These are phyloP conservation scores for Geotrichum carabidarum DNA, from an alignment of 1,139 yeast genomes.

Conservation along the genomic window DNA sequence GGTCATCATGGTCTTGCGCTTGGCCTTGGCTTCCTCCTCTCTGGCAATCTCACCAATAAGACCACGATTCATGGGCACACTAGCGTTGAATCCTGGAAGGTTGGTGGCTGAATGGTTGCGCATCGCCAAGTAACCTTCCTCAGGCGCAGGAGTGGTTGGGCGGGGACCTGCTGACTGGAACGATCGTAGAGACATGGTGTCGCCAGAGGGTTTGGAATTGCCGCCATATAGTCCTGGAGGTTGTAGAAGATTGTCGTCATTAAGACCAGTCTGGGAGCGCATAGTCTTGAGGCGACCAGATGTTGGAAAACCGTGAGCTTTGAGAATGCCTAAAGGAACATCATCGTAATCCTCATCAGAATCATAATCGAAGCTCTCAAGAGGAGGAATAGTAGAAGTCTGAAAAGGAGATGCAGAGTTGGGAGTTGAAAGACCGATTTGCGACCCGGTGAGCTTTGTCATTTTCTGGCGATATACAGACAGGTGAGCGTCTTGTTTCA, in stretches of 20 bases:
- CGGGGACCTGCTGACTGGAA: constrained; percentile 14
- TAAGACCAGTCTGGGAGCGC: constrained; percentile 25
- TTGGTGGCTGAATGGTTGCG: constrained; percentile 21
- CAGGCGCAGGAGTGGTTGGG: constrained; percentile 13
- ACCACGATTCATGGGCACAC: constrained; percentile 34
- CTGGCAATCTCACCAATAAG: constrained; percentile 40
- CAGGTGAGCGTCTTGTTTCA: constrained; percentile 41
- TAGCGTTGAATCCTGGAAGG: constrained; percentile 27
- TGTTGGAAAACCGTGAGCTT: constrained; percentile 42
- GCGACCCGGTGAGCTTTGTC: constrained; percentile 40
- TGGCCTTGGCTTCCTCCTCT: constrained; percentile 38
- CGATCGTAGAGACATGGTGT: constrained; percentile 21
- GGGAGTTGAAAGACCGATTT: constrained; percentile 22
- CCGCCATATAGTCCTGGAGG: constrained; percentile 9
- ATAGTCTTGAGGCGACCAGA: constrained; percentile 22
- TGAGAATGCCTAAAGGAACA: constrained; percentile 40
- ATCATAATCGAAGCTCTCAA: constrained; percentile 17
- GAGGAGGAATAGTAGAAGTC: constrained; percentile 21
- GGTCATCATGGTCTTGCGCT: constrained; percentile 28
- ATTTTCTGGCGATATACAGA: constrained; percentile 42
- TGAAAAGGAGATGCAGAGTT: background rate
- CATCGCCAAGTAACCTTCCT: constrained; percentile 20
- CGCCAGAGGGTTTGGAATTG: constrained; percentile 12
- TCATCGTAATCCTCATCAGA: constrained; percentile 40
- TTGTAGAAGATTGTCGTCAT: constrained; percentile 6